A percentile compares a stretch with the other conserved stretches of the same genome.
These are phyloP conservation scores for Sistotremastrum niveocremeum DNA, from an alignment of 768 basidiomycete species.

Conservation along the genomic window DNA sequence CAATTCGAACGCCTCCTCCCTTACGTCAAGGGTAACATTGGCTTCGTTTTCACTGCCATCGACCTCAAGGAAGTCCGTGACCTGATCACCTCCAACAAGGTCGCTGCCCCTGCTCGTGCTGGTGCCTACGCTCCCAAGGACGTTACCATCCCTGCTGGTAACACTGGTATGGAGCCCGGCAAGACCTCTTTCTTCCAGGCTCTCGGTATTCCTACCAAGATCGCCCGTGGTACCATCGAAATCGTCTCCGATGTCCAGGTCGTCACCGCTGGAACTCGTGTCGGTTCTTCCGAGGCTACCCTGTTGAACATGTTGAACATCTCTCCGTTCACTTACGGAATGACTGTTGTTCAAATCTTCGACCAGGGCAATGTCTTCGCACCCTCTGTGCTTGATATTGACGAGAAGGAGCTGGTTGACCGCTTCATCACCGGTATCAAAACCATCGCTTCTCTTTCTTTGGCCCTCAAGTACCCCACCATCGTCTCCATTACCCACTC, in stretches of 20 bases:
- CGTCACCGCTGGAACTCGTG: slow-evolving; percentile 82
- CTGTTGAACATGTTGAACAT: slow-evolving; percentile 99
- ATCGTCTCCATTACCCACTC: slow-evolving; percentile 88
- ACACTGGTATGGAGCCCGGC: slow-evolving; percentile 99
- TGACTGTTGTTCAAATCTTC: slow-evolving; percentile 95
- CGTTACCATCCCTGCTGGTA: slow-evolving; percentile 84
- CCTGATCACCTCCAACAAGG: slow-evolving; percentile 90
- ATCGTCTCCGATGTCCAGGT: slow-evolving; percentile 96
- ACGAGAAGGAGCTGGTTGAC: slow-evolving; percentile 81
- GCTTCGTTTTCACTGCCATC: slow-evolving; percentile 89
- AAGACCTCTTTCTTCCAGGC: slow-evolving; percentile 99
- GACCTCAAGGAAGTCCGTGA: slow-evolving; percentile 95
- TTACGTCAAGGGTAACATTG: slow-evolving; percentile 93
- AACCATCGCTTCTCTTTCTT: slow-evolving; percentile 89
- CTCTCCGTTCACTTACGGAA: slow-evolving; percentile 98
- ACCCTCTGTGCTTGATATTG: slow-evolving; percentile 82
- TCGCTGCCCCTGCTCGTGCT: slow-evolving; percentile 96
- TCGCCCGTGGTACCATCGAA: slow-evolving; percentile 99
- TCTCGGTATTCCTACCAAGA: slow-evolving; percentile 98
- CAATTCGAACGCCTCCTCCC: slow-evolving; percentile 95
- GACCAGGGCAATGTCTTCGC: slow-evolving; percentile 88
- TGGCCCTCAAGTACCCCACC: slow-evolving; percentile 94
- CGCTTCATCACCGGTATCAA: slow-evolving; percentile 90
- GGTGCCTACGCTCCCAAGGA: slow-evolving; percentile 91
- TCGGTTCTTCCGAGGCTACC: slow-evolving; percentile 94